A percentile compares a stretch with the other conserved stretches of the same genome.
Conservation (phyloP, 179 eudicot genomes). For the Pouteria campechiana region DNA sequence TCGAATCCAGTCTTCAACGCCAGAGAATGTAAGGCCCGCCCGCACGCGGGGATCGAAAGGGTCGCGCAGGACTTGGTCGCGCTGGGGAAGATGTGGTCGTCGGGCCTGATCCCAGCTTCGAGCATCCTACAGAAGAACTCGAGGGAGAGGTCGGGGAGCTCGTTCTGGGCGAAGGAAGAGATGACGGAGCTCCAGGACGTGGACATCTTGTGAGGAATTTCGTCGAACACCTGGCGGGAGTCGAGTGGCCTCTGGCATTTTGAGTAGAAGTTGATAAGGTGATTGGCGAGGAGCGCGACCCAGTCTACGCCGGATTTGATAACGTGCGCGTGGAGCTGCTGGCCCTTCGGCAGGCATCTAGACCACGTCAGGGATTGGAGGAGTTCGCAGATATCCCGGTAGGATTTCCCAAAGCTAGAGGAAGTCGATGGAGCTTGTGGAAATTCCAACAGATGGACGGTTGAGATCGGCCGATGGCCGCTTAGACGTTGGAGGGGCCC, state of each 20-base stretch:
- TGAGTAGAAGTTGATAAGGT: slow-evolving; percentile 74
- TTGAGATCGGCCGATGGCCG: slow-evolving; percentile 1
- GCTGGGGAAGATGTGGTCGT: slow-evolving; percentile 62
- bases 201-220: slow-evolving; percentile 34
- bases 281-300: slow-evolving; percentile 55
- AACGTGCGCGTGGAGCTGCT: slow-evolving; percentile 56
- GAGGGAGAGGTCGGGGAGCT: slow-evolving; percentile 43
- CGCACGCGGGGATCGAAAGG: slow-evolving; percentile 27
- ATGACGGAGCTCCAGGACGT: slow-evolving; percentile 80
- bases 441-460: not conserved
- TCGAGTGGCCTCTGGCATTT: slow-evolving; percentile 40
- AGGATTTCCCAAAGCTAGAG: slow-evolving; percentile 19
- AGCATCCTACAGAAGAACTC: slow-evolving; percentile 42
- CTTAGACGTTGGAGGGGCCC: slow-evolving; percentile 2
- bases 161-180: slow-evolving; percentile 66
- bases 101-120: slow-evolving; percentile 26
- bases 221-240: slow-evolving; percentile 49
- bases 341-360: slow-evolving; percentile 38
- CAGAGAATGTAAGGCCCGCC: slow-evolving; percentile 54
- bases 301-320: slow-evolving; percentile 45
- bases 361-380: slow-evolving; percentile 37
- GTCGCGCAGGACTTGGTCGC: slow-evolving; percentile 47
- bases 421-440: slow-evolving; percentile 14
- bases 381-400: slow-evolving; percentile 35
- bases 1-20: slow-evolving; percentile 51